Evolutionary conservation across 2,329 filamentous ascomycete genomes (phyloP), one percentile per base, ranked within the genome.

Genomic region (Cordyceps fumosorosea): DNA sequence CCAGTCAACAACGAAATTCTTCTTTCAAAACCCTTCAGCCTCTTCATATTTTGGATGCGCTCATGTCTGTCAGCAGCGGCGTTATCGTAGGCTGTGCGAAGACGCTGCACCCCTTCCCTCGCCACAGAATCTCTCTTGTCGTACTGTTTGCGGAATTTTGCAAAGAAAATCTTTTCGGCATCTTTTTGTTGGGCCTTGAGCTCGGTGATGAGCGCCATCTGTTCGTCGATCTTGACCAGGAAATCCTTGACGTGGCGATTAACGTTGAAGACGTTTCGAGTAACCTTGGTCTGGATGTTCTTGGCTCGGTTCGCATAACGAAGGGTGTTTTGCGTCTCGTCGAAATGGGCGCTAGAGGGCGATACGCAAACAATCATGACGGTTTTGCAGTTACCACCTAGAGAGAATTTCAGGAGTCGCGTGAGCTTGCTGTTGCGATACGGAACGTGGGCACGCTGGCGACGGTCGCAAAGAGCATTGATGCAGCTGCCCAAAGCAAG

Each of bases 351-450:
- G 70, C 95, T 98, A 0, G 92, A 97, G 1, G 95, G 95, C 68
- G 93, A 97, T 60, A 99, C 91, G 70, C 95, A 99, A 29, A 99
- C 95, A 74, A 99, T 98, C 95, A 99, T 99, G 73, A 99, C 95
- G 0, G 95, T 99, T 77, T 93, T 96, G 82, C 95, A 99, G 75
- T 99, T 99, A 3, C 95, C 95, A 34, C 95, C 95, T 0, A 99
- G 84, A 0, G 93, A 96, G 76, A 99, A 99, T 71, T 99, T 99
- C 60, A 99, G 84, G 5, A 99, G 81, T 59, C 95, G 88, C 0
- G 95, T 99, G 60, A 99, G 87, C 71, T 98, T 99, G 66, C 93
- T 98, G 78, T 99, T 98, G 69, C 95, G 87, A 78, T 99, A 99
- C 0, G 95, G 95, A 16, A 99, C 90, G 74, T 99, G 95, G 67